Percentiles rank a stretch among this genome's conserved stretches.
These are phyloP conservation scores for Metschnikowia similis DNA, from an alignment of 805 yeast genomes.

Conservation along the genomic window DNA sequence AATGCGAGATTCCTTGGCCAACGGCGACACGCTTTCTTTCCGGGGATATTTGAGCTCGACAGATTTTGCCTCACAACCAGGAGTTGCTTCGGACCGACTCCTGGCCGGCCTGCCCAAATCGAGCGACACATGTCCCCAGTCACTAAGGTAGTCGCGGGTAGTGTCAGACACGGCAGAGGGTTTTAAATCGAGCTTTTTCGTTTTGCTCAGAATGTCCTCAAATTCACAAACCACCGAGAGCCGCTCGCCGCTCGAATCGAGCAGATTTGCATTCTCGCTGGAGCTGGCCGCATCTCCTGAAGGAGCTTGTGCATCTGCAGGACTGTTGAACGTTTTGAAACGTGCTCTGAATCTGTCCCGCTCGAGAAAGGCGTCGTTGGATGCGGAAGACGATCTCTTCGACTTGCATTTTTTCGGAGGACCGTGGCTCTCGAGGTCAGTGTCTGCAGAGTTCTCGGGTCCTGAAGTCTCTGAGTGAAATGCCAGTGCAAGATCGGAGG, in stretches of 20 bases:
- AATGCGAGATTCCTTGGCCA: slow-evolving; percentile 16
- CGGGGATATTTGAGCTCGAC: slow-evolving; percentile 5
- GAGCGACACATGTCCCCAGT: neutral
- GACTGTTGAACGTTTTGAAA: slow-evolving; percentile 28
- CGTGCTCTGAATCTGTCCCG: slow-evolving; percentile 41
- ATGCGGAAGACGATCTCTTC: slow-evolving; percentile 37
- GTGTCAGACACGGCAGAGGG: neutral
- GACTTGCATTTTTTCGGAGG: slow-evolving; percentile 6
- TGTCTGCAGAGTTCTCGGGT: neutral
- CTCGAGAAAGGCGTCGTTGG: slow-evolving; percentile 37
- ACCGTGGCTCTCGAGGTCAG: neutral
- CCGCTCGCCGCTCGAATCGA: neutral
- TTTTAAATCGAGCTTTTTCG: slow-evolving; percentile 29
- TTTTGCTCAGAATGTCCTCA: slow-evolving; percentile 33
- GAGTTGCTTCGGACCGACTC: neutral
- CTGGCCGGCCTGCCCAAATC: neutral
- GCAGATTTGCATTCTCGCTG: neutral
- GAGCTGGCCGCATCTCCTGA: slow-evolving; percentile 1
- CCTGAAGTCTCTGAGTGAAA: neutral
- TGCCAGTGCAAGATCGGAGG: neutral
- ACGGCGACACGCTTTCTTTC: slow-evolving; percentile 15
- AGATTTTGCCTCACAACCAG: neutral
- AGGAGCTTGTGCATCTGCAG: slow-evolving; percentile 1
- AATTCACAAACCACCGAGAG: slow-evolving; percentile 25
- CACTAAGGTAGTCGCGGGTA: neutral